These are phyloP conservation scores for Alternaria gansuensis DNA, from an alignment of 2,329 filamentous ascomycete species.

Conservation along the genomic window DNA sequence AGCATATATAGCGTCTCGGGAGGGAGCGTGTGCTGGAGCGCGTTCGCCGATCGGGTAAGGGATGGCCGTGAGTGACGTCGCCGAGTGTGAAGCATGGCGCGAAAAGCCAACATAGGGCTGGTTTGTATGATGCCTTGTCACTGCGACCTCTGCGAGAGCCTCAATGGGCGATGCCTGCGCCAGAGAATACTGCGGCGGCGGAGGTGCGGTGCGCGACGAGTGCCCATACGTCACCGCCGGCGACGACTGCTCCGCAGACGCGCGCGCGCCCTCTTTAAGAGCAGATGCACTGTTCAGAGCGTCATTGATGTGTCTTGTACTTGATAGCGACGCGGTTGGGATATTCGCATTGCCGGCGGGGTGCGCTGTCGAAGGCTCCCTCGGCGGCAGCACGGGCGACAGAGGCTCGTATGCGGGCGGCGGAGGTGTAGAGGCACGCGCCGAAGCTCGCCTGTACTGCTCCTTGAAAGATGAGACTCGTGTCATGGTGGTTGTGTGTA, in stretches of 20 bases:
- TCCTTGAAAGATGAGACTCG: conserved; percentile 47
- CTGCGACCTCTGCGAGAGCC: conserved; percentile 55
- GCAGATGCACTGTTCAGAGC: conserved; percentile 2
- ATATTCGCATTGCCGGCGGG: conserved; percentile 34
- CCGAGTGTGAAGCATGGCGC: conserved; percentile 35
- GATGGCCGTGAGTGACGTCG: conserved; percentile 31
- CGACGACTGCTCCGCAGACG: conserved; percentile 23
- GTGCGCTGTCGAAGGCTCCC: conserved; percentile 30
- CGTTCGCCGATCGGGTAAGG: conserved; percentile 33
- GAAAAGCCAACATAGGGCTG: conserved; percentile 39
- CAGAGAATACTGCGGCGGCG: conserved; percentile 36
- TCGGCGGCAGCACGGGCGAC: conserved; percentile 43
- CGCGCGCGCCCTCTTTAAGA: conserved; percentile 15
- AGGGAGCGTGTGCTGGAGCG: conserved; percentile 36
- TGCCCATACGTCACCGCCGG: conserved; percentile 26
- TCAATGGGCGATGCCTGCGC: conserved; percentile 54
- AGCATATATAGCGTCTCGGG: conserved; percentile 21
- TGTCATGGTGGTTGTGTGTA: conserved; percentile 39
- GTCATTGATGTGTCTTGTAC: conserved; percentile 25
- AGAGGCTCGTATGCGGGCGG: conserved; percentile 49
- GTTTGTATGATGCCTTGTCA: conserved; percentile 49
- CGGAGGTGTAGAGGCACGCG: conserved; percentile 45
- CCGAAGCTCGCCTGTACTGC: conserved; percentile 43
- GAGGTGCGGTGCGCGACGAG: conserved; percentile 36
- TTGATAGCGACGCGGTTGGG: conserved; percentile 20